phyloP scores from a whole-genome alignment of 495 filamentous ascomycete species.

The Neurospora terricola region DNA sequence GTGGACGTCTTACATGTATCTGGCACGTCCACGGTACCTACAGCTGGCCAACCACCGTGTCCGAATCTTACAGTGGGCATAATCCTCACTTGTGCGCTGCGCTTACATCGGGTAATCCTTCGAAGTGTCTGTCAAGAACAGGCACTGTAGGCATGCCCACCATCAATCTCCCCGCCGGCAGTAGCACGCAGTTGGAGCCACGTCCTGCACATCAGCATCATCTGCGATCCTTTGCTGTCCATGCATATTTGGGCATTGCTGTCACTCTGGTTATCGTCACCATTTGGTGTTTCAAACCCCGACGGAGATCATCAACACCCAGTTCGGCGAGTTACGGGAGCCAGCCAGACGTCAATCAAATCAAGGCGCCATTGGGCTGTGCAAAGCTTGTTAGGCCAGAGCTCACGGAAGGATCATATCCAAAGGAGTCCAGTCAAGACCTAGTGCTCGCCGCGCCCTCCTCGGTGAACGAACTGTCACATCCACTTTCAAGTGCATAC shows the following conservation, averaged over 20 bases:
- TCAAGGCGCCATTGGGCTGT: not conserved
- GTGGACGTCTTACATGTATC: not conserved
- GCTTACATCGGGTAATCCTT: slow-evolving; percentile 12
- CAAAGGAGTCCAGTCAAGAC: not conserved
- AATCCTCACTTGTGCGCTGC: slow-evolving; percentile 4
- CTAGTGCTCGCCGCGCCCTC: not conserved
- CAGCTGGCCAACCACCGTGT: slow-evolving; percentile 18
- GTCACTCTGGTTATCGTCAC: slow-evolving; percentile 17
- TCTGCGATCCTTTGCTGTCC: slow-evolving; percentile 5
- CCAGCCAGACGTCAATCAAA: not conserved
- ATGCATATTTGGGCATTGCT: slow-evolving; percentile 23
- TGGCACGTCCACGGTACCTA: not conserved
- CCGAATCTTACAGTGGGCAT: slow-evolving; percentile 14
- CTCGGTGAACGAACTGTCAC: not conserved
- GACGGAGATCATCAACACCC: not conserved
- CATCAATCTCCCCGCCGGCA: slow-evolving; percentile 26
- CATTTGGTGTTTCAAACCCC: slow-evolving; percentile 1
- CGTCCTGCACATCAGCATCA: not conserved
- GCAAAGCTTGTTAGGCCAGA: not conserved
- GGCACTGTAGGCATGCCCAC: slow-evolving; percentile 32
- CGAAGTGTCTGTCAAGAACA: slow-evolving; percentile 13
- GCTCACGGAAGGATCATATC: not conserved
- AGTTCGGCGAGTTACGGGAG: not conserved
- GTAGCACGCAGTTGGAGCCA: slow-evolving; percentile 22
- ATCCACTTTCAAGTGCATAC: not conserved